A percentile compares a stretch with the other conserved stretches of the same genome.
Evolutionary conservation across 768 basidiomycete genomes (phyloP).

Genomic region (Suillus fuscotomentosus): DNA sequence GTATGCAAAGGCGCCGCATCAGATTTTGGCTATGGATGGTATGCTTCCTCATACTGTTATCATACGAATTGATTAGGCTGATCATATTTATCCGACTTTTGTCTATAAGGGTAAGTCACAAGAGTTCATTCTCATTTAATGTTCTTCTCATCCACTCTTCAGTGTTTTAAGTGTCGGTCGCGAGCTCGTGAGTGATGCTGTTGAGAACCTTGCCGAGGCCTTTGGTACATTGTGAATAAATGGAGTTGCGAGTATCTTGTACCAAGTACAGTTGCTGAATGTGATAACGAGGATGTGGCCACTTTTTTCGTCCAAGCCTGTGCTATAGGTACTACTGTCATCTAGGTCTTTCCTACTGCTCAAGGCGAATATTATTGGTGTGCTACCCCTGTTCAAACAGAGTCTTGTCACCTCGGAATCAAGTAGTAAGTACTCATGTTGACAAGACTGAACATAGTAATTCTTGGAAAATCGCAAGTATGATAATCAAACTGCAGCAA

Average conservation of each 20-base stretch:
- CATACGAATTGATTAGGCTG: not conserved
- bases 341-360: not conserved
- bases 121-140: not conserved
- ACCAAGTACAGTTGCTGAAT: not conserved
- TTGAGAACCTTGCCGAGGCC: constrained; percentile 29
- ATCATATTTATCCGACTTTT: not conserved
- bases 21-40: constrained; percentile 77
- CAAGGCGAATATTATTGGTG: no score
- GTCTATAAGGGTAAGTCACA: constrained; percentile 21
- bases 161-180: constrained; percentile 38
- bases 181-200: constrained; percentile 39
- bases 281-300: not conserved
- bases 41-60: constrained; percentile 19
- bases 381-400: not conserved
- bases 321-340: not conserved
- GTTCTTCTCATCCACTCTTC: constrained; percentile 15
- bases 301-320: not conserved
- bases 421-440: not conserved
- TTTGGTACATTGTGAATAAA: constrained; percentile 21
- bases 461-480: not conserved
- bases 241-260: not conserved
- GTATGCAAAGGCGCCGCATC: constrained; percentile 69
- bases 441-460: not conserved
- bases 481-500: constrained; percentile 38
- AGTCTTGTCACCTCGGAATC: not conserved